Base-by-base conservation (phyloP, 1,139 yeast genomes). In the Sugiyamaella grinbergsii region DNA sequence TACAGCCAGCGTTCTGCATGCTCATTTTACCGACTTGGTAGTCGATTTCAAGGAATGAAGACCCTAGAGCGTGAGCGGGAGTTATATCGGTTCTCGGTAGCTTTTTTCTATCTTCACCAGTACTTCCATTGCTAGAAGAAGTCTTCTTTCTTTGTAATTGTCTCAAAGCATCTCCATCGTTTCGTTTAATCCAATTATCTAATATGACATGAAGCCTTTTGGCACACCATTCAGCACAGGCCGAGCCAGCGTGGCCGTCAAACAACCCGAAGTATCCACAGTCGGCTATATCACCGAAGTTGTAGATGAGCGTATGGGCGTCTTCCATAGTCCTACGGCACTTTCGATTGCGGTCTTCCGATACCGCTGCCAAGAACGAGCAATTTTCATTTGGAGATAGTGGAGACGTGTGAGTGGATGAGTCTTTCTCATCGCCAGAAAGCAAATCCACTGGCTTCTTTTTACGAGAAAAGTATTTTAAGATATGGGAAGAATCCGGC, bases 171-270 rank as follows among this genome's bases (percentile, higher is more conserved):
- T 47, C 52, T 36, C 42, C 29, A 32, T 54, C 61, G 31, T 69
- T 65, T 19, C 61, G 59, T 51, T 65, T 52, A 16, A 86, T 77
- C 55, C 77, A 80, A 41, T 74, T 75, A 53, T 80, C 86, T 47
- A 86, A 67, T 46, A 83, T 65, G n/a, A 75, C 68, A 67, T 93
- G 98, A 55, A 93, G 71, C 61, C 87, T 81, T 56, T 89, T 84
- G 0, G 97, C 95, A 71, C 98, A 90, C 95, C 96, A 93, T 60
- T 94, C 82, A 1, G 98, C 96, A 7, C 95, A 85, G 58, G 83
- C 89, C 55, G 83, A 81, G 15, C 99, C 99, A 2, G 98, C 98
- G 70, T 93, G 99, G 11, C 99, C 99, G 69, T 93, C 99, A 69
- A 90, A 93, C 3, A 93, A 79, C 13, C 95, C 98, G 76, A 93